Evolutionary conservation across 169 alveolate genomes (phyloP).

Genomic region (Condylostoma magnum): DNA sequence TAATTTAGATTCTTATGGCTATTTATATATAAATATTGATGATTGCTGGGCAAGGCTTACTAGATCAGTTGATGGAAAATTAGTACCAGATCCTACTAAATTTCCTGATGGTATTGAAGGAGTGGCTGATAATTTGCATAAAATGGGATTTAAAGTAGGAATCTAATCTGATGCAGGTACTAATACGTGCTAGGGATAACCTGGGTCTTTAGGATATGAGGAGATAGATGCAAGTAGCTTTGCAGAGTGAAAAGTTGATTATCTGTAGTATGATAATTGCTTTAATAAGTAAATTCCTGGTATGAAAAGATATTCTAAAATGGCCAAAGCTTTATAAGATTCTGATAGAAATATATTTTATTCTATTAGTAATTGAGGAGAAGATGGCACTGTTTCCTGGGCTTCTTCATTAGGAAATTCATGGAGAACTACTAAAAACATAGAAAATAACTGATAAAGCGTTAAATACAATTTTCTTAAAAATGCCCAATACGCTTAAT

Average conservation of each 20-base stretch:
- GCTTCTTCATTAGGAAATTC: conserved; percentile 58
- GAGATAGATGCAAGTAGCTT: conserved; percentile 64
- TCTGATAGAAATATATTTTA: conserved; percentile 64
- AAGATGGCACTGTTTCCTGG: conserved; percentile 59
- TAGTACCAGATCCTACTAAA: conserved; percentile 49
- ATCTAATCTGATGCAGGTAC: conserved; percentile 76
- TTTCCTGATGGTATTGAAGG: conserved; percentile 77
- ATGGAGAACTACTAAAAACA: conserved; percentile 76
- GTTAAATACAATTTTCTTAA: conserved; percentile 28
- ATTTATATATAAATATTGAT: conserved; percentile 74
- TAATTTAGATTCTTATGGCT: conserved; percentile 69
- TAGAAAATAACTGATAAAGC: conserved; percentile 44
- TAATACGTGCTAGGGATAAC: conserved; percentile 62
- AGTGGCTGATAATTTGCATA: conserved; percentile 60
- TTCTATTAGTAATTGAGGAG: conserved; percentile 75
- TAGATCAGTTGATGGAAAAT: conserved; percentile 52
- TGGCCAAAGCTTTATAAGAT: conserved; percentile 59
- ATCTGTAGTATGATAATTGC: conserved; percentile 72
- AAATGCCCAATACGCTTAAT: conserved; percentile 36
- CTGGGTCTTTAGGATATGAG: conserved; percentile 73
- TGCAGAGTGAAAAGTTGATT: conserved; percentile 73
- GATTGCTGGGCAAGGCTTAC: conserved; percentile 71
- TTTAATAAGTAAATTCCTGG: conserved; percentile 49
- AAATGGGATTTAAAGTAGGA: conserved; percentile 61
- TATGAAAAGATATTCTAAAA: conserved; percentile 48